A percentile compares a stretch with the other conserved stretches of the same genome.
phyloP scores from a whole-genome alignment of 345 rosid genomes.

The Pistacia vera region DNA sequence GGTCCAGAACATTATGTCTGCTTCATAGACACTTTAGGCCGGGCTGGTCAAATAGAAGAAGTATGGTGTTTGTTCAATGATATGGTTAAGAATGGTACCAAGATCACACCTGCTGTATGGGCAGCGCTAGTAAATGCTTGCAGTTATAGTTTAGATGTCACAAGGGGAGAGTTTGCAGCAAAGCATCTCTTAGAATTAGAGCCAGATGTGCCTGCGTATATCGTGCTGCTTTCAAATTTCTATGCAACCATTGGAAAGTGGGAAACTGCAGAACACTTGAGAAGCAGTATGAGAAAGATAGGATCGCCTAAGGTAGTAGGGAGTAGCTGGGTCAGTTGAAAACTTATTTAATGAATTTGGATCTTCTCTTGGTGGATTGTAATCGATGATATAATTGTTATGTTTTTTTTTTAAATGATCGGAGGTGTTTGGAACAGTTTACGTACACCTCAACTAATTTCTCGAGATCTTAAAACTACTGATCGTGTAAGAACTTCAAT shows the following conservation, averaged over 20 bases:
- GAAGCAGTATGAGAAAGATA: constrained; percentile 47
- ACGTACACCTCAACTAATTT: no score
- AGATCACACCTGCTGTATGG: constrained; percentile 50
- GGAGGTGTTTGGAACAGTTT: no score
- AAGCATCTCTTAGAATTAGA: constrained; percentile 59
- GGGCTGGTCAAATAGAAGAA: constrained; percentile 62
- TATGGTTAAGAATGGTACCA: constrained; percentile 35
- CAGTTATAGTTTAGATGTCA: constrained; percentile 53
- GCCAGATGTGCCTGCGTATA: constrained; percentile 43
- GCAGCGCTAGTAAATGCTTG: constrained; percentile 61
- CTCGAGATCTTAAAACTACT: no score
- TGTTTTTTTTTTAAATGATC: no score
- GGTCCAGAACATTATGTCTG: constrained; percentile 66
- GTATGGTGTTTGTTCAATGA: constrained; percentile 54
- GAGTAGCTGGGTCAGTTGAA: constrained; percentile 47
- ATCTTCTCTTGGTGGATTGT: no score
- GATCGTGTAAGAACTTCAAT: no score
- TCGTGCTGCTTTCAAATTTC: constrained; percentile 62
- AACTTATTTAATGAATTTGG: not conserved
- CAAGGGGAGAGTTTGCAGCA: constrained; percentile 60
- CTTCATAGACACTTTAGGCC: constrained; percentile 64
- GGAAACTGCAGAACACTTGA: constrained; percentile 56
- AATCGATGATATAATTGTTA: no score
- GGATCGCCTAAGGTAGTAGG: constrained; percentile 62
- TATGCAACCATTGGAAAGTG: constrained; percentile 65